Evolutionary conservation across 805 yeast species (phyloP), one percentile per base, ranked within the genome.

Genomic region (Teunomyces barrocoloradensis): DNA sequence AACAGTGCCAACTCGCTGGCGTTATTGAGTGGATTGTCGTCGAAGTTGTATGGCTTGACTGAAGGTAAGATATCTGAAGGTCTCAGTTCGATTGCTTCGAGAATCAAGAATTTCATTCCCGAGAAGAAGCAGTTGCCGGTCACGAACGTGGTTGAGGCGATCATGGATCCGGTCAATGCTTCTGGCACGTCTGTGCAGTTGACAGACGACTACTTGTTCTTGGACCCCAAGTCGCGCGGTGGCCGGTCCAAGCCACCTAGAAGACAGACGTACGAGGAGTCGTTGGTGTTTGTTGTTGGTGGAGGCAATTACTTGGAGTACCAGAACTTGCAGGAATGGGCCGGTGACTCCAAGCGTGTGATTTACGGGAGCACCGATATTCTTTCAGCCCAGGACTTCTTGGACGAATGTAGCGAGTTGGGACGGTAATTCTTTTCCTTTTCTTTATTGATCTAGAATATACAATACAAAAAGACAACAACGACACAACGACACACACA

Each of bases 231-330:
- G 56, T 84, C 89, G 2, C 79, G 98, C 54, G 98, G 98, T 3
- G 85, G 95, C 5, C 91, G 86, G 57, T 83, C 96, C 3, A 83
- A 86, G 57, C 92, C 91, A 32, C 97, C 97, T 33, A 86, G 82
- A 64, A 81, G 96, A 60, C 87, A 85, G 55, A 73, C 84, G 9
- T 89, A 88, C 64, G 82, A 82, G 49, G 94, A 89, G 55, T 82
- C 95, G 1, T 71, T 89, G 43, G 96, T 94, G 17, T 94, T 94
- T 65, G 89, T 91, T 44, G 91, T 94, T 47, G 99, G 99, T 21
- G 99, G 99, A 30, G 98, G 98, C 42, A 91, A 89, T 66, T 94
- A 90, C 63, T 71, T 88, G 52, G 99, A 94, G 69, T 94, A 92
- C 63, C 95, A 91, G 50, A 92, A 92, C 60, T 77, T 94, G 60